These are phyloP conservation scores for Escovopsis sp. DNA, from an alignment of 2,329 filamentous ascomycete genomes.

Conservation along the genomic window DNA sequence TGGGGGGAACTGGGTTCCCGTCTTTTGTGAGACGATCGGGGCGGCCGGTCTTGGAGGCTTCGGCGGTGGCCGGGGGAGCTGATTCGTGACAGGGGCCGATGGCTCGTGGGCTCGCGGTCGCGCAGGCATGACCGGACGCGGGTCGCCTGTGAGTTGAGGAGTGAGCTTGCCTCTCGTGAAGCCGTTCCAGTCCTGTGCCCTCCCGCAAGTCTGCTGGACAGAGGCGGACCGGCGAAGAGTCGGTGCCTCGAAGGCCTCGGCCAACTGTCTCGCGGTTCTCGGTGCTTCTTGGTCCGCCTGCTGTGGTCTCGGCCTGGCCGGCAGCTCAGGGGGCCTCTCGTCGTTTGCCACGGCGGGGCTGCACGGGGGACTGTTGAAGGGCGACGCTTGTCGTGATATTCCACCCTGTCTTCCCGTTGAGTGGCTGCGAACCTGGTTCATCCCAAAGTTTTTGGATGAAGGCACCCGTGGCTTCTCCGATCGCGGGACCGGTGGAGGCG, in stretches of 20 bases:
- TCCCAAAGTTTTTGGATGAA: constrained; percentile 8
- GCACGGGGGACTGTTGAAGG: constrained; percentile 75
- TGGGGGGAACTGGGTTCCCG: constrained; percentile 5
- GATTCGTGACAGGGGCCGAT: constrained; percentile 7
- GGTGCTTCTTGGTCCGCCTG: constrained; percentile 10
- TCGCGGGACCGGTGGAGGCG: constrained; percentile 66
- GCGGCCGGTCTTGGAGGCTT: constrained; percentile 28
- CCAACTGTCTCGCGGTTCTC: constrained; percentile 10
- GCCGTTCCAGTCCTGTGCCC: constrained; percentile 30
- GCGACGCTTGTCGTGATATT: constrained; percentile 42
- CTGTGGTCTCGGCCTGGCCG: constrained; percentile 33
- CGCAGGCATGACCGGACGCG: constrained; percentile 33
- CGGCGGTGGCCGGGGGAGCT: constrained; percentile 20
- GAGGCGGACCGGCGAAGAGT: constrained; percentile 35
- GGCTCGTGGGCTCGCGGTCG: constrained; percentile 25
- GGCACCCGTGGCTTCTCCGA: constrained; percentile 48
- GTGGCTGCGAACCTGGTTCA: constrained; percentile 7
- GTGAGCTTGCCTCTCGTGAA: constrained; percentile 21
- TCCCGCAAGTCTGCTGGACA: constrained; percentile 21
- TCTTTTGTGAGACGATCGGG: constrained; percentile 9
- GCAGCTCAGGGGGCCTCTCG: constrained; percentile 35
- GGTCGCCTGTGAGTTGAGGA: constrained; percentile 28
- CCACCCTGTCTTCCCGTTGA: constrained; percentile 7
- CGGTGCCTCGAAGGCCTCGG: constrained; percentile 32
- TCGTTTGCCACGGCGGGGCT: constrained; percentile 43